Percentiles rank a stretch among this genome's conserved stretches.
Conservation (phyloP, 441 rosid species). For the Syzygium malaccense region DNA sequence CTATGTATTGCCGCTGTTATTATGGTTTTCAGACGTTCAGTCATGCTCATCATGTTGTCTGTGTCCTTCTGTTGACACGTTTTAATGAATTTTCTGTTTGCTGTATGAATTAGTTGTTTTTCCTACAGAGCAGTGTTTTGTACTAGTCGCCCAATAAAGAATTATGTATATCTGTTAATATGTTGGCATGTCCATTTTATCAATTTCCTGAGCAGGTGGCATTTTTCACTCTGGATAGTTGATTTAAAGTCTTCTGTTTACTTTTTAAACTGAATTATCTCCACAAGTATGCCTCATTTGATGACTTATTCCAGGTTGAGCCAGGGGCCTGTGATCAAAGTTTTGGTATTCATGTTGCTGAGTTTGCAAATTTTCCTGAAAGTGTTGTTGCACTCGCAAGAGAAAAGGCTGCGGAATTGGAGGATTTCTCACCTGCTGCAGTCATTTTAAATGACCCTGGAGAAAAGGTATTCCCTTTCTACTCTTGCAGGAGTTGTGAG, state of each 20-base stretch:
- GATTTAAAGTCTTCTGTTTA: not conserved
- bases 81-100: not conserved
- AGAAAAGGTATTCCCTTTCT: slow-evolving; percentile 30
- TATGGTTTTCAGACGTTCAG: not conserved
- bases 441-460: slow-evolving; percentile 29
- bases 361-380: slow-evolving; percentile 95
- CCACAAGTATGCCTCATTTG: not conserved
- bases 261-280: not conserved
- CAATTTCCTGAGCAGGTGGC: not conserved
- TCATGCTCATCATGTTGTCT: not conserved
- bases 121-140: not conserved
- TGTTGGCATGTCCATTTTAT: not conserved
- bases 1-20: not conserved
- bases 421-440: slow-evolving; percentile 78
- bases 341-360: slow-evolving; percentile 99
- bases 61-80: not conserved
- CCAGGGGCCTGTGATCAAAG: slow-evolving; percentile 99
- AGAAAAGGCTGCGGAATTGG: slow-evolving; percentile 94
- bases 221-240: not conserved
- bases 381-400: slow-evolving; percentile 91
- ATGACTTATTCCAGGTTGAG: slow-evolving; percentile 50
- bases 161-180: not conserved
- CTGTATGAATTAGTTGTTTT: not conserved
- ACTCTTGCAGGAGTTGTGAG: not conserved
- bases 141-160: not conserved